phyloP scores from a whole-genome alignment of 208 protist genomes.

The Leishmania aethiopica region DNA sequence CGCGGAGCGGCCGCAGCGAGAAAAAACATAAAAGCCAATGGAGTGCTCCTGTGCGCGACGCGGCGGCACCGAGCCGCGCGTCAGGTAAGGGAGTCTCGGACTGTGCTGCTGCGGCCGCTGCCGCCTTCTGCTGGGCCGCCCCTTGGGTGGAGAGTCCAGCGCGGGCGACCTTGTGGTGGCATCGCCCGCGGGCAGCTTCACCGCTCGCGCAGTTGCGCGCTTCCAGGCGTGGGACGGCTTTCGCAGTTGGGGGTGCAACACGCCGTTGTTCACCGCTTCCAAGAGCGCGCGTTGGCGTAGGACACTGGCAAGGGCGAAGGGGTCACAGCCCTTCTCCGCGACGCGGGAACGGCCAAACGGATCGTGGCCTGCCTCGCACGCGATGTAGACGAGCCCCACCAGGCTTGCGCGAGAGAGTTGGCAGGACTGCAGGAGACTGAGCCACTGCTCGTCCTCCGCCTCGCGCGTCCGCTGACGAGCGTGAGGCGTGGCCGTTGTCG shows the following conservation, averaged over 20 bases:
- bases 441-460: conserved; percentile 15
- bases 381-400: conserved; percentile 15
- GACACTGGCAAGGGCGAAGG: conserved; percentile 5
- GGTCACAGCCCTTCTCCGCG: not conserved
- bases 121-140: not conserved
- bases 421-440: conserved; percentile 23
- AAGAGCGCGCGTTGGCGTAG: conserved; percentile 15
- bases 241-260: not conserved
- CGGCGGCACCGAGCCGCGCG: not conserved
- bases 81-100: not conserved
- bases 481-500: not conserved
- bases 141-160: not conserved
- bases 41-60: not conserved
- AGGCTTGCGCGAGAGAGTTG: conserved; percentile 11
- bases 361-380: no score
- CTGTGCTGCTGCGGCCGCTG: not conserved
- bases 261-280: conserved; percentile 11
- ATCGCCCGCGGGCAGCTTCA: not conserved
- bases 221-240: not conserved
- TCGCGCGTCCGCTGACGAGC: not conserved
- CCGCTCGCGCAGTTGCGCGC: not conserved
- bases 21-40: not conserved
- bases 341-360: not conserved
- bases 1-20: not conserved
- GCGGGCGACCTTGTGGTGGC: not conserved